phyloP scores from a whole-genome alignment of 148 eudicot species.

The Silene uniflora region DNA sequence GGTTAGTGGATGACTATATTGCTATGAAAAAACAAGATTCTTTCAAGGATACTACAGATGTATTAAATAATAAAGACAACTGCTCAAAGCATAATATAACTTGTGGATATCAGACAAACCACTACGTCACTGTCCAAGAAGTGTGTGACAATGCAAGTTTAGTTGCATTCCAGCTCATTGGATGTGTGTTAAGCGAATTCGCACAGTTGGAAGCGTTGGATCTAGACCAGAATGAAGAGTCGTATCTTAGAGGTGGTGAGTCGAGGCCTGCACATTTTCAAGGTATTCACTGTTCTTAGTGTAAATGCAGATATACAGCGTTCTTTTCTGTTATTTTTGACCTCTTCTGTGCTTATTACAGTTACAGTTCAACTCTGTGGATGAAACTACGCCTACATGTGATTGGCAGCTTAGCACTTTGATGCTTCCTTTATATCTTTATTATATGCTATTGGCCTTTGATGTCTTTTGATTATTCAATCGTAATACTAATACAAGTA shows the following conservation, averaged over 20 bases:
- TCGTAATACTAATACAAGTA: no score
- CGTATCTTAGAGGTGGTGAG: slow-evolving; percentile 50
- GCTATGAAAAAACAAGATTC: not conserved
- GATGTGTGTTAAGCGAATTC: slow-evolving; percentile 41
- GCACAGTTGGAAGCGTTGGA: slow-evolving; percentile 38
- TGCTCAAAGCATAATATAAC: slow-evolving; percentile 4
- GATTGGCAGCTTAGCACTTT: not conserved
- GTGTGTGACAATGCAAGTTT: slow-evolving; percentile 71
- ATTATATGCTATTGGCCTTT: not conserved
- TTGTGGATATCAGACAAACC: slow-evolving; percentile 34
- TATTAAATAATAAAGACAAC: slow-evolving; percentile 13
- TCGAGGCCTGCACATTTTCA: slow-evolving; percentile 17
- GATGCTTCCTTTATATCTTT: not conserved
- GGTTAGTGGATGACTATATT: not conserved
- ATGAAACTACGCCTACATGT: no score
- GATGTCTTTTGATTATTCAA: no score
- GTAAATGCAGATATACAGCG: not conserved
- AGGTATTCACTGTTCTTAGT: slow-evolving; percentile 33
- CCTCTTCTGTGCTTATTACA: not conserved
- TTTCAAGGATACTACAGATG: not conserved
- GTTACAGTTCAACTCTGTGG: not conserved
- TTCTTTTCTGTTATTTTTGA: not conserved
- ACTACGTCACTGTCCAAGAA: slow-evolving; percentile 60
- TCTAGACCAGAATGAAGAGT: slow-evolving; percentile 30
- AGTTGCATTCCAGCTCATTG: slow-evolving; percentile 53